Evolutionary conservation across 2,329 filamentous ascomycete genomes (phyloP), one percentile per base, ranked within the genome.

Genomic region (Stagonosporopsis rhizophila): DNA sequence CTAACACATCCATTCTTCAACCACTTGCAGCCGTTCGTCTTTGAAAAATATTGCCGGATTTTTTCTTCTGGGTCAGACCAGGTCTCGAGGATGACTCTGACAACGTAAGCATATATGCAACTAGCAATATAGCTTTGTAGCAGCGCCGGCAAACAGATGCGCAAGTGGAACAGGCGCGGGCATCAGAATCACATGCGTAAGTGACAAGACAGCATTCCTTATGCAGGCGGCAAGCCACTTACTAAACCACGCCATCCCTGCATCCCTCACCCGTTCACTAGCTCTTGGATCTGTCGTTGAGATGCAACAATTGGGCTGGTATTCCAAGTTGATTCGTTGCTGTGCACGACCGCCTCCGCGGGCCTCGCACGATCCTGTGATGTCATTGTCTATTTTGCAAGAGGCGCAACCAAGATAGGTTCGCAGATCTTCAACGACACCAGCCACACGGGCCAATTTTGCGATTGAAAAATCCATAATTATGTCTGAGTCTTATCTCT

Each of bases 351-450:
- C 35, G 23, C 17, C 19, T 34, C 39, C 48, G 55, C 47, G 46
- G 41, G 27, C 4, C 23, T 27, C 34, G 27, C 32, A 19, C 41
- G 25, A 42, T 19, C 46, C 27, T 7, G 32, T 59, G 52, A 55
- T 42, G 34, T 55, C 50, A 50, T 41, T 20, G 20, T 47, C 35
- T 15, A 46, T 50, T 50, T 41, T 28, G 15, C 25, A 27, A 17
- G 30, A 22, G 38, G 19, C 37, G 41, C 55, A 30, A 50, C 39
- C 48, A 53, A 53, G 56, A 56, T 44, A 47, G 41, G 37, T 30
- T 54, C 44, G 60, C 45, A 38, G 45, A 62, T 61, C 53, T 41
- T 20, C 39, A 35, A 46, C 37, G n/a, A 28, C 40, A 20, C 56
- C 58, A 64, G 57, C 60, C 52, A 56, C 34, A 15, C 39, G 40